phyloP scores from a whole-genome alignment of 2,329 filamentous ascomycete species.

The Stromatinia cepivora region DNA sequence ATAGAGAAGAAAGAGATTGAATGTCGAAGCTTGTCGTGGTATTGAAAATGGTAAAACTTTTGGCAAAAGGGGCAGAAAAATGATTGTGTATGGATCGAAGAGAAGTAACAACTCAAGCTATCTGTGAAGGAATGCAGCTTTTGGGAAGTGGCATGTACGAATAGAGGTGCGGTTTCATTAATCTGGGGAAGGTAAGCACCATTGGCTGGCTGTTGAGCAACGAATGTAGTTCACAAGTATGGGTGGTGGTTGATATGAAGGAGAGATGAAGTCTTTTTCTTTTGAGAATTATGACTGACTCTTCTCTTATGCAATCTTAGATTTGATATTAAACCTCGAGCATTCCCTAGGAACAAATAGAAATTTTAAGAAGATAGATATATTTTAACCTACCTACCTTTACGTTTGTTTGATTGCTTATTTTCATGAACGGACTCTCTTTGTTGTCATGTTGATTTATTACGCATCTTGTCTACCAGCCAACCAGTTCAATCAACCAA shows the following conservation, averaged over 20 bases:
- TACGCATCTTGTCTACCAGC: conserved; percentile 16
- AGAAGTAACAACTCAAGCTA: conserved; percentile 5
- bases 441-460: conserved; percentile 6
- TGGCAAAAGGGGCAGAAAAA: background rate
- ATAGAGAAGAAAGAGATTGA: conserved; percentile 19
- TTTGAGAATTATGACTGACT: background rate
- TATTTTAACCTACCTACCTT: background rate
- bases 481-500: conserved; percentile 5
- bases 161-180: conserved; percentile 32
- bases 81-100: background rate
- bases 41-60: background rate
- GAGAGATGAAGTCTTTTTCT: background rate
- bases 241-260: background rate
- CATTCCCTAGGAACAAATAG: background rate
- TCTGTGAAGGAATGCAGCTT: conserved; percentile 19
- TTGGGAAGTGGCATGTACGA: conserved; percentile 19
- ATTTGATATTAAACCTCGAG: background rate
- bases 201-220: conserved; percentile 29
- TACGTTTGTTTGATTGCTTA: conserved; percentile 1
- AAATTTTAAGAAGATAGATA: background rate
- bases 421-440: background rate
- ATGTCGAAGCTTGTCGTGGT: conserved; percentile 11
- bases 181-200: conserved; percentile 37
- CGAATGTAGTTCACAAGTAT: background rate
- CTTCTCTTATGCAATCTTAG: background rate